Evolutionary conservation across 208 protist species (phyloP).

Genomic region (Novymonas esmeraldas): DNA sequence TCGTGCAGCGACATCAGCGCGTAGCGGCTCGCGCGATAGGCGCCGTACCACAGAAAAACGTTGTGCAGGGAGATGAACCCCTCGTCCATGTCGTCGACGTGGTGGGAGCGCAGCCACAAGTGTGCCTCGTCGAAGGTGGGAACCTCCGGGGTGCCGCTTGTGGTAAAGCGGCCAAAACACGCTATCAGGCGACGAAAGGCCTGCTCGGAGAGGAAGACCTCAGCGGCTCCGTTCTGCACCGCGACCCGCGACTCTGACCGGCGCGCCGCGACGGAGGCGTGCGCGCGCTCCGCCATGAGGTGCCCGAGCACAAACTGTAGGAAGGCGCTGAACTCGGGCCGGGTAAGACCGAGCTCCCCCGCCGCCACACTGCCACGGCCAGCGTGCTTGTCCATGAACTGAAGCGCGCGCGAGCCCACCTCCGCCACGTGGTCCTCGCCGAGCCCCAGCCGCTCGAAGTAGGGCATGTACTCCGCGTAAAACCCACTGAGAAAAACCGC

Average conservation of each 20-base stretch:
- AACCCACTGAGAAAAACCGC: conserved; percentile 25
- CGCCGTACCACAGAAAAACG: conserved; percentile 39
- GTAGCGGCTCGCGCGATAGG: conserved; percentile 27
- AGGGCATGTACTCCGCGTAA: conserved; percentile 23
- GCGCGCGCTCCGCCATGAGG: conserved; percentile 30
- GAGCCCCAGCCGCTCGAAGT: conserved; percentile 22
- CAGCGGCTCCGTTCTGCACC: background rate
- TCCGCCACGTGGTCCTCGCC: conserved; percentile 14
- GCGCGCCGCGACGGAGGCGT: conserved; percentile 14
- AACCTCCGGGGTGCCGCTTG: conserved; percentile 12
- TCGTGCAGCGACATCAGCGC: conserved; percentile 31
- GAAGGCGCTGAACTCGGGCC: conserved; percentile 37
- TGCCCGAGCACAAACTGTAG: conserved; percentile 37
- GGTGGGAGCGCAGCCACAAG: conserved; percentile 20
- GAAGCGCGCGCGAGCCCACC: conserved; percentile 22
- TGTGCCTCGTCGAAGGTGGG: conserved; percentile 16
- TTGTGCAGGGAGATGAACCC: conserved; percentile 30
- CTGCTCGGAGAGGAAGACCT: conserved; percentile 27
- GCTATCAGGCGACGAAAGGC: conserved; percentile 16
- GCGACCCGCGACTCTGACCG: background rate
- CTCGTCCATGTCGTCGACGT: conserved; percentile 11
- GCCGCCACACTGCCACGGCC: conserved; percentile 8
- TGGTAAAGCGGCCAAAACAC: conserved; percentile 25
- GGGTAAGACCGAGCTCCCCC: conserved; percentile 12
- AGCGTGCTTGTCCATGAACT: conserved; percentile 13